Conservation (phyloP, 192 early-diverging fungal genomes). For the Entomortierella chlamydospora region DNA sequence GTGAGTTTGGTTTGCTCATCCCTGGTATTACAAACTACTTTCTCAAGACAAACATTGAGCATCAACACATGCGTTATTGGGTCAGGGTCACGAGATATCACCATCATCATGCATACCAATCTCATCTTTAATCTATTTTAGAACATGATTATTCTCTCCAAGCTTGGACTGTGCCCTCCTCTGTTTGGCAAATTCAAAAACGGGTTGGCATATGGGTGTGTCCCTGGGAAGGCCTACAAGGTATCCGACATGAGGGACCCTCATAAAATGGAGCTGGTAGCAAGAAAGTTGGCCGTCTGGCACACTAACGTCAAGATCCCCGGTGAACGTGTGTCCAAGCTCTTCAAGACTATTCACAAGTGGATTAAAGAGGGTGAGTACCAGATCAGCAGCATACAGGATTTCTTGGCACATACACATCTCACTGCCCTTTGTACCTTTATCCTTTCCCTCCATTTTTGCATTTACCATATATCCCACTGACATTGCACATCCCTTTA, state of each 20-base stretch:
- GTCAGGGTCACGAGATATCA: neutral
- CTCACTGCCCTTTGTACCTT: neutral
- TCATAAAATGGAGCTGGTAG: conserved; percentile 80
- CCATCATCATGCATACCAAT: neutral
- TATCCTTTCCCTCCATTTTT: neutral
- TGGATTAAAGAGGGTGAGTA: conserved; percentile 75
- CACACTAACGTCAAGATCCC: conserved; percentile 60
- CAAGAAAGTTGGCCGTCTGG: conserved; percentile 84
- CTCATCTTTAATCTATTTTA: too few relatives aligned
- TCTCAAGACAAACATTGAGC: neutral
- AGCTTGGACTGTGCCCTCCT: conserved; percentile 77
- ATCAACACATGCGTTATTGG: too few relatives aligned
- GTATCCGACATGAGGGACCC: conserved; percentile 81
- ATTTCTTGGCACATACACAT: neutral
- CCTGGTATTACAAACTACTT: neutral
- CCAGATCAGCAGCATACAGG: neutral
- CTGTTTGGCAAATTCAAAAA: conserved; percentile 90
- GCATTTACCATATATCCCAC: neutral
- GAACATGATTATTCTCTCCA: conserved; percentile 85
- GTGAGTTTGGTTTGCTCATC: neutral
- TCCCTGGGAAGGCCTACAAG: conserved; percentile 77
- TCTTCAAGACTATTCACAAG: conserved; percentile 77
- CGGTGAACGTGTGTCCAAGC: conserved; percentile 57
- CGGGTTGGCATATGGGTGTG: conserved; percentile 92
- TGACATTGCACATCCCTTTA: too few relatives aligned